Evolutionary conservation across 108 stramenopile genomes (phyloP).

Genomic region (Phaeodactylum tricornutum): DNA sequence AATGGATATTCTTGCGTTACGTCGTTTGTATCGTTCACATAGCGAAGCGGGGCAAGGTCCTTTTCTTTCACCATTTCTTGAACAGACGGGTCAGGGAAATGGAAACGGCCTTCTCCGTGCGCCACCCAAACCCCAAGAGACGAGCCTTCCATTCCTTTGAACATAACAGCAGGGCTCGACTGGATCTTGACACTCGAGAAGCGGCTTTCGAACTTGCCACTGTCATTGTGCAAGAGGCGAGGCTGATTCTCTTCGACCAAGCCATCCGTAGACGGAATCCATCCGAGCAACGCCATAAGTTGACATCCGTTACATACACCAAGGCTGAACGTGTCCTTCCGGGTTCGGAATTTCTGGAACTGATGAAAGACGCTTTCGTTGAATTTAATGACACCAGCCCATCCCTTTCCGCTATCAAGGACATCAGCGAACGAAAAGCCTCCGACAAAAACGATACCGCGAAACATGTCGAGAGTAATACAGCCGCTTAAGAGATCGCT

Average conservation of each 20-base stretch:
- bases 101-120: constrained; percentile 96
- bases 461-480: constrained; percentile 80
- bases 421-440: constrained; percentile 99
- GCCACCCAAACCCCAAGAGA: constrained; percentile 98
- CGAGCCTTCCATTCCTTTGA: constrained; percentile 95
- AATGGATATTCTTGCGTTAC: constrained; percentile 95
- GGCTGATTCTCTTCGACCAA: constrained; percentile 79
- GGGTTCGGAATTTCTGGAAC: constrained; percentile 88
- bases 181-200: constrained; percentile 83
- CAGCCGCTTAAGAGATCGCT: constrained; percentile 73
- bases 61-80: constrained; percentile 53
- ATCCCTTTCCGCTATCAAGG: constrained; percentile 97
- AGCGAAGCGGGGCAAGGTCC: constrained; percentile 85
- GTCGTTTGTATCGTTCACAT: constrained; percentile 88
- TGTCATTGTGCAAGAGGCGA: constrained; percentile 92
- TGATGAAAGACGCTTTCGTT: constrained; percentile 86
- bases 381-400: constrained; percentile 98
- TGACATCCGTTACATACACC: constrained; percentile 99
- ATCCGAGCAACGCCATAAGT: constrained; percentile 97
- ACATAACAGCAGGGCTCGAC: constrained; percentile 76
- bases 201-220: constrained; percentile 95
- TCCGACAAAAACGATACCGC: constrained; percentile 94
- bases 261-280: constrained; percentile 82
- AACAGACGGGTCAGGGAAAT: constrained; percentile 85
- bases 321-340: constrained; percentile 93